phyloP scores from a whole-genome alignment of 768 basidiomycete species.

The Boletus subparvulus region DNA sequence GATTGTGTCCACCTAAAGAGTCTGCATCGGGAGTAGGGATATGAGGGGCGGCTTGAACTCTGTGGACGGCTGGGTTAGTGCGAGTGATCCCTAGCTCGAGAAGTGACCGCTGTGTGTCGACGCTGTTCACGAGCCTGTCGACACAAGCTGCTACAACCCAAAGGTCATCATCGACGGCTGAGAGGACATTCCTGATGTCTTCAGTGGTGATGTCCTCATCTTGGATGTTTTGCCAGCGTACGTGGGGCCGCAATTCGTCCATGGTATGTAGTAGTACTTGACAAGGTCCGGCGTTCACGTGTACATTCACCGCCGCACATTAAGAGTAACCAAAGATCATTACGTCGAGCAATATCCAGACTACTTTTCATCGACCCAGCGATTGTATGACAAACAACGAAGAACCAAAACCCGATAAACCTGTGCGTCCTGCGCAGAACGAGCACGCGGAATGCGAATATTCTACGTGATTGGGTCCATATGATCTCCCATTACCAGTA shows the following conservation, averaged over 20 bases:
- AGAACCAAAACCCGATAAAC: slow-evolving; percentile 44
- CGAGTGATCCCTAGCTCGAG: slow-evolving; percentile 64
- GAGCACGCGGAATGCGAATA: neutral
- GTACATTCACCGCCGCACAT: neutral
- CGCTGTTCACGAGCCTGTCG: slow-evolving; percentile 64
- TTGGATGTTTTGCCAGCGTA: slow-evolving; percentile 55
- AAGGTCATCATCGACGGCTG: slow-evolving; percentile 57
- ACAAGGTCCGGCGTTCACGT: neutral
- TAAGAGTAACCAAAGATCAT: neutral
- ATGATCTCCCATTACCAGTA: slow-evolving; percentile 22
- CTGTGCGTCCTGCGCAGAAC: slow-evolving; percentile 10
- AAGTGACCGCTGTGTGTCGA: slow-evolving; percentile 53
- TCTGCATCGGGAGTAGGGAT: slow-evolving; percentile 19
- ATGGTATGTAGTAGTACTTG: slow-evolving; percentile 24
- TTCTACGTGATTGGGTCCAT: slow-evolving; percentile 11
- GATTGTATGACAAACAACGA: slow-evolving; percentile 24
- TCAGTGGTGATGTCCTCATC: slow-evolving; percentile 60
- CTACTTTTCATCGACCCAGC: slow-evolving; percentile 30
- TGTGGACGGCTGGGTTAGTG: slow-evolving; percentile 48
- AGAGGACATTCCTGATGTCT: slow-evolving; percentile 47
- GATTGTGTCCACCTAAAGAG: slow-evolving; percentile 15
- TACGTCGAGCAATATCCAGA: slow-evolving; percentile 14
- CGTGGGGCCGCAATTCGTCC: slow-evolving; percentile 39
- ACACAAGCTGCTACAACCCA: slow-evolving; percentile 78
- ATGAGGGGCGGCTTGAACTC: slow-evolving; percentile 42